These are phyloP conservation scores for Xylaria hypoxylon DNA, from an alignment of 2,329 filamentous ascomycete species.

Conservation along the genomic window DNA sequence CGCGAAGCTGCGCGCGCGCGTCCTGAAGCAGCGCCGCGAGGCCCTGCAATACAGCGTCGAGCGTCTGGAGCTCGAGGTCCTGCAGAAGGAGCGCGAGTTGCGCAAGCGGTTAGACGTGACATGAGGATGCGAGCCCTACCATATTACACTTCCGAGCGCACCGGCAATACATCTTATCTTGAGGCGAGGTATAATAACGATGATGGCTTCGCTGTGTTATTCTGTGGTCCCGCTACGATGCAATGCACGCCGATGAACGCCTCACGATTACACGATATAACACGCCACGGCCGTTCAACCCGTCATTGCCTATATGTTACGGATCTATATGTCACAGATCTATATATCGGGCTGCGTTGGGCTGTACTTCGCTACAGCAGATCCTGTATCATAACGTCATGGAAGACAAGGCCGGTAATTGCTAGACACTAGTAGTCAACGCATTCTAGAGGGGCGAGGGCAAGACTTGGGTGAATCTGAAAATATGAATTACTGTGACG, in stretches of 20 bases:
- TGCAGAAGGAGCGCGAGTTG: constrained; percentile 75
- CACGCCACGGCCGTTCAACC: not conserved
- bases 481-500: too few species aligned
- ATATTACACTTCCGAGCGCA: too few species aligned
- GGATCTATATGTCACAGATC: too few species aligned
- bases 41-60: constrained; percentile 88
- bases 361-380: too few species aligned
- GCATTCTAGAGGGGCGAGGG: not conserved
- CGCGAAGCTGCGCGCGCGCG: constrained; percentile 64
- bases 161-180: too few species aligned
- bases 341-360: too few species aligned
- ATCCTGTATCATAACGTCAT: not conserved
- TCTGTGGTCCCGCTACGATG: not conserved
- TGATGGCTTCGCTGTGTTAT: not conserved
- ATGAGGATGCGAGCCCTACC: constrained; percentile 36
- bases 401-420: not conserved
- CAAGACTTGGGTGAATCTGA: too few species aligned
- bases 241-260: not conserved
- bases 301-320: too few species aligned
- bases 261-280: not conserved
- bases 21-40: constrained; percentile 84
- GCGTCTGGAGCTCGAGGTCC: constrained; percentile 85
- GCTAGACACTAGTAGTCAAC: not conserved
- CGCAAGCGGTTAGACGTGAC: constrained; percentile 60
- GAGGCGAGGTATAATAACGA: too few species aligned